Base-by-base conservation (phyloP, 208 protist species). In the Giardia muris region DNA sequence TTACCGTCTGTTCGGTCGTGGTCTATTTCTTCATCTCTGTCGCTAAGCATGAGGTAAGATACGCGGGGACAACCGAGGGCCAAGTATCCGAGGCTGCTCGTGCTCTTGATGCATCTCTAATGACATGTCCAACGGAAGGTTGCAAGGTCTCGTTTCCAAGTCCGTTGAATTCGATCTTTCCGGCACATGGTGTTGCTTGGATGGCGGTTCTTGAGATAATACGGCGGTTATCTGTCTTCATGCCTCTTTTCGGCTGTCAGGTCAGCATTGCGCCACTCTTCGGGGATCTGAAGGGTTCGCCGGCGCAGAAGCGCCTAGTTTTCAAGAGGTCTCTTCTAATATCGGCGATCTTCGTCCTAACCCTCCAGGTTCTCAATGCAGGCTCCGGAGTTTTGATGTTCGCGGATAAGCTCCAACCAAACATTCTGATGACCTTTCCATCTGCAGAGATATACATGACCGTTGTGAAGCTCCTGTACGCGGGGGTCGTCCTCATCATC, bases 171-270 rank as follows among this genome's bases (percentile, higher is more conserved):
- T 4, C 45, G 4, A 4, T 45, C 4, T 22, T 43, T 4, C 86
- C 86, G 4, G 86, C 86, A 46, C 86, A 89, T 43, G 45, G 3
- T 46, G 42, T 46, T 43, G 39, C 86, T 22, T 10, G 86, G 42
- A 46, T 46, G 4, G 86, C 86, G 22, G n/a, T 89, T 44, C 86
- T 89, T 4, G 86, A 89, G 42, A 46, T 89, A 19, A 43, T 89
- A 10, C 4, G 42, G 42, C 86, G 86, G 4, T 10, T 89, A 46
- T 44, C 86, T 10, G 22, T 89, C 42, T 89, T 89, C 86, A 89
- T 89, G 86, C 86, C 86, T 19, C 86, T 89, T 4, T 89, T 89
- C 42, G 86, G 86, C 19, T 89, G 86, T 43, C 86, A 89, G 4
- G 86, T 43, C 19, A 46, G 22, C 45, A 89, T 89, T 44, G 22